Evolutionary conservation across 2,329 filamentous ascomycete genomes (phyloP).

Genomic region (Fusarium praegraminearum): DNA sequence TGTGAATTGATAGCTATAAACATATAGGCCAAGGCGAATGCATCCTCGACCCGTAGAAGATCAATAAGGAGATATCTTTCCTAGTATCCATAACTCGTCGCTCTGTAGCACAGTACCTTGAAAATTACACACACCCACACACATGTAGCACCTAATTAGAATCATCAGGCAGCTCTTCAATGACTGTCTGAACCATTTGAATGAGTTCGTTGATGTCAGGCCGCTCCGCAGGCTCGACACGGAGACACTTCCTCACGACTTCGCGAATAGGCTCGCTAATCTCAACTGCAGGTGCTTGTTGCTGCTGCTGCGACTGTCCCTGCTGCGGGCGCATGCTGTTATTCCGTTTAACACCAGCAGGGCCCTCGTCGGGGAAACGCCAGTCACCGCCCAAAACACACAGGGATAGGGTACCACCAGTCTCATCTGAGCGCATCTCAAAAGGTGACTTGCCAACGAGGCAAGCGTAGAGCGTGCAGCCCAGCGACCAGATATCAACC

Average conservation of each 20-base stretch:
- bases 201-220: conserved; percentile 91
- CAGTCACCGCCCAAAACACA: conserved; percentile 95
- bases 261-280: conserved; percentile 89
- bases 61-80: conserved; percentile 32
- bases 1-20: conserved; percentile 24
- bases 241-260: conserved; percentile 86
- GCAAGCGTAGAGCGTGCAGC: conserved; percentile 97
- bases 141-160: conserved; percentile 32
- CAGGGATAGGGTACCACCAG: conserved; percentile 90
- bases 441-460: conserved; percentile 97
- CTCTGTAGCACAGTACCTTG: conserved; percentile 1
- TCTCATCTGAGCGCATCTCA: conserved; percentile 95
- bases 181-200: conserved; percentile 77
- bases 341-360: conserved; percentile 64
- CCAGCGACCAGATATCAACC: conserved; percentile 97
- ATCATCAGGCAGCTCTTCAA: conserved; percentile 73
- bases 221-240: conserved; percentile 86
- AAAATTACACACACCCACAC: not conserved
- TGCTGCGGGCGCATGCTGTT: conserved; percentile 54
- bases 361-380: conserved; percentile 92
- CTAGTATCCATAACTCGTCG: conserved; percentile 4
- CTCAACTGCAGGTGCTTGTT: conserved; percentile 54
- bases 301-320: conserved; percentile 49
- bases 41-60: conserved; percentile 9
- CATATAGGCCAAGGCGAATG: not conserved